Conservation (phyloP, 306 rosid species). For the Lathyrus aphaca region DNA sequence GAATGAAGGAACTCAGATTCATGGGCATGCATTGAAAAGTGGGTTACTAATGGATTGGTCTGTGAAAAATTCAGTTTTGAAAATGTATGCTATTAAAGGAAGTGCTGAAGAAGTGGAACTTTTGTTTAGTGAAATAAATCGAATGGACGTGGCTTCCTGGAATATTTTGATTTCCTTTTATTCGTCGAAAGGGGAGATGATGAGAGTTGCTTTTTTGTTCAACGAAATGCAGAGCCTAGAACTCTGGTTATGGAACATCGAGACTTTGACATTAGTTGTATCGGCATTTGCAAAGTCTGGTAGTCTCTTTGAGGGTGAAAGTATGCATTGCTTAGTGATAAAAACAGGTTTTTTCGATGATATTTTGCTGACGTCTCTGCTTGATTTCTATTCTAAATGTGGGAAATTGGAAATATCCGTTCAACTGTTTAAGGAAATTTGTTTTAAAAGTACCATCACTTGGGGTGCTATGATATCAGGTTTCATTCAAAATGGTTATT, state of each 20-base stretch:
- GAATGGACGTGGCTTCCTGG: slow-evolving; percentile 53
- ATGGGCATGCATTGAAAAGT: slow-evolving; percentile 51
- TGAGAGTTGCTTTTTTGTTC: slow-evolving; percentile 42
- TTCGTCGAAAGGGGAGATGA: slow-evolving; percentile 39
- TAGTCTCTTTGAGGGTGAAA: slow-evolving; percentile 49
- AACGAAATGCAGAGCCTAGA: slow-evolving; percentile 41
- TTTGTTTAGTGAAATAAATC: slow-evolving; percentile 45
- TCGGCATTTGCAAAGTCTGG: slow-evolving; percentile 51
- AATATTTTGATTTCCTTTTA: slow-evolving; percentile 52
- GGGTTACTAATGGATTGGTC: slow-evolving; percentile 47
- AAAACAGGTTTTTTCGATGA: slow-evolving; percentile 58
- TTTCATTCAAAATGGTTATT: slow-evolving; percentile 55
- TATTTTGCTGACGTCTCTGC: slow-evolving; percentile 52
- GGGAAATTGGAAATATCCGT: slow-evolving; percentile 47
- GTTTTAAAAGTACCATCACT: slow-evolving; percentile 43
- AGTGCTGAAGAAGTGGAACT: slow-evolving; percentile 42
- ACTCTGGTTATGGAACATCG: slow-evolving; percentile 33
- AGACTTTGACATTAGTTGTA: slow-evolving; percentile 50
- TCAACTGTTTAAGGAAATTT: slow-evolving; percentile 47
- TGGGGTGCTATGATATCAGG: slow-evolving; percentile 63
- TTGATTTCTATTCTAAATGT: slow-evolving; percentile 57
- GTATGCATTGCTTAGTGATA: slow-evolving; percentile 44
- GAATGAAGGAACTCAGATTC: slow-evolving; percentile 48
- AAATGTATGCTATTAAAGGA: slow-evolving; percentile 50
- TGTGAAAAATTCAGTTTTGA: slow-evolving; percentile 53